Evolutionary conservation across 345 rosid genomes (phyloP).

Genomic region (Abelmoschus esculentus): DNA sequence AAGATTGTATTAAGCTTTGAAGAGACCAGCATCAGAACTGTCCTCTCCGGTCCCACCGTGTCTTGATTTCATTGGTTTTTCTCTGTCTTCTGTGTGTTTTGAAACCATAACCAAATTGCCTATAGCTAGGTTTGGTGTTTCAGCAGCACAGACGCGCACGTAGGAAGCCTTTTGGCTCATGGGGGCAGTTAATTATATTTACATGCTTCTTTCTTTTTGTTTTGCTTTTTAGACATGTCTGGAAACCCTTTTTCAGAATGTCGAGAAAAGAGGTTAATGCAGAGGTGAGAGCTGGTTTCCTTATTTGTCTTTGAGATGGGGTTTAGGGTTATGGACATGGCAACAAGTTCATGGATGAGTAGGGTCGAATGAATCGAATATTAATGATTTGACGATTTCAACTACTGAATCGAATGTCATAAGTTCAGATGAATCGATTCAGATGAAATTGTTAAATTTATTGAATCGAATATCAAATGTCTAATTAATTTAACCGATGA

Average conservation of each 20-base stretch:
- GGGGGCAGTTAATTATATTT: background rate
- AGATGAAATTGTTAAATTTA: too few relatives aligned
- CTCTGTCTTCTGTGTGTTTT: background rate
- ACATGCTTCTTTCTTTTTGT: background rate
- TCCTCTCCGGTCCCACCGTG: conserved; percentile 6
- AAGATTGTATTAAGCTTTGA: background rate
- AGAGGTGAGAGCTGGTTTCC: conserved; percentile 1
- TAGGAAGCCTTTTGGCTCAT: background rate
- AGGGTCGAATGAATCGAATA: too few relatives aligned
- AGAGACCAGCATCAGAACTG: too few relatives aligned
- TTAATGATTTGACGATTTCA: too few relatives aligned
- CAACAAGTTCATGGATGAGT: too few relatives aligned
- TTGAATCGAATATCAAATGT: too few relatives aligned
- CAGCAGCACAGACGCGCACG: background rate
- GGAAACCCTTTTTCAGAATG: conserved; percentile 9
- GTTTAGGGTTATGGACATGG: background rate
- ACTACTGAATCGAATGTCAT: too few relatives aligned
- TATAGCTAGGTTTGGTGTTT: background rate
- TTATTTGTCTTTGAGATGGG: background rate
- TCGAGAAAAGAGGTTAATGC: background rate
- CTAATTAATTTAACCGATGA: too few relatives aligned
- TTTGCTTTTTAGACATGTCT: conserved; percentile 7
- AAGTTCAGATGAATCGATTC: too few relatives aligned
- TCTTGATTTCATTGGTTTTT: background rate
- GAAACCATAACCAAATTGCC: conserved; percentile 12